Evolutionary conservation across 768 basidiomycete species (phyloP).

Genomic region (Russula vinacea): DNA sequence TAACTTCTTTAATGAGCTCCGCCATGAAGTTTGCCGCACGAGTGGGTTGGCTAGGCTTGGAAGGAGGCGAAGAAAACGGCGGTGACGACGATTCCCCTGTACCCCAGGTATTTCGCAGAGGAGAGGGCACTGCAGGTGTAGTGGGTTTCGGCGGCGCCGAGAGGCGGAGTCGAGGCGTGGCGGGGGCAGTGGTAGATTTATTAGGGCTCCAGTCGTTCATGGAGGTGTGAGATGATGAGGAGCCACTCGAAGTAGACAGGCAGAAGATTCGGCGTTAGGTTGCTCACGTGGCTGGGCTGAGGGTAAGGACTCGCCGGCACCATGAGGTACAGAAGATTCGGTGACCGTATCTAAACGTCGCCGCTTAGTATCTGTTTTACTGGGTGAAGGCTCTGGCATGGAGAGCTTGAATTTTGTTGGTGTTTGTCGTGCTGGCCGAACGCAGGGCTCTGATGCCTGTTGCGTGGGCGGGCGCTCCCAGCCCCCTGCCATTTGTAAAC

Average conservation of each 20-base stretch:
- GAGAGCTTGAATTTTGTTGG: conserved; percentile 46
- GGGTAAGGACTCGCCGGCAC: conserved; percentile 28
- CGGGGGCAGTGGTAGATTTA: conserved; percentile 19
- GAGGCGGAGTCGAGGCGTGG: conserved; percentile 33
- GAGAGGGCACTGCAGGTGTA: conserved; percentile 65
- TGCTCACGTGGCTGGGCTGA: conserved; percentile 24
- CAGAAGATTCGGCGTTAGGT: conserved; percentile 13
- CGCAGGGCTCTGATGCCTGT: conserved; percentile 70
- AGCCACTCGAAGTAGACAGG: conserved; percentile 18
- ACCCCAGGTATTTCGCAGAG: conserved; percentile 71
- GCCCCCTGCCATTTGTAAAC: conserved; percentile 70
- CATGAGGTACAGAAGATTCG: conserved; percentile 39
- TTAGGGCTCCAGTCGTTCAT: conserved; percentile 26
- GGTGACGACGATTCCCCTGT: conserved; percentile 41
- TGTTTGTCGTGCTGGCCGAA: conserved; percentile 52
- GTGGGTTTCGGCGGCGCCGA: conserved; percentile 47
- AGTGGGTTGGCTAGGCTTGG: conserved; percentile 46
- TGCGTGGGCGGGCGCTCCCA: conserved; percentile 65
- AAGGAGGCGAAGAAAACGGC: conserved; percentile 31
- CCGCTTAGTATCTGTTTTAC: conserved; percentile 54
- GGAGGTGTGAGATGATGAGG: conserved; percentile 22
- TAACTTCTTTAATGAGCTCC: conserved; percentile 66
- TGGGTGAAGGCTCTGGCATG: conserved; percentile 38
- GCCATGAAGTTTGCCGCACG: conserved; percentile 68
- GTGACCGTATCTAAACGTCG: conserved; percentile 54